Evolutionary conservation across 2,329 filamentous ascomycete species (phyloP).

Genomic region (Trichoderma sp.): DNA sequence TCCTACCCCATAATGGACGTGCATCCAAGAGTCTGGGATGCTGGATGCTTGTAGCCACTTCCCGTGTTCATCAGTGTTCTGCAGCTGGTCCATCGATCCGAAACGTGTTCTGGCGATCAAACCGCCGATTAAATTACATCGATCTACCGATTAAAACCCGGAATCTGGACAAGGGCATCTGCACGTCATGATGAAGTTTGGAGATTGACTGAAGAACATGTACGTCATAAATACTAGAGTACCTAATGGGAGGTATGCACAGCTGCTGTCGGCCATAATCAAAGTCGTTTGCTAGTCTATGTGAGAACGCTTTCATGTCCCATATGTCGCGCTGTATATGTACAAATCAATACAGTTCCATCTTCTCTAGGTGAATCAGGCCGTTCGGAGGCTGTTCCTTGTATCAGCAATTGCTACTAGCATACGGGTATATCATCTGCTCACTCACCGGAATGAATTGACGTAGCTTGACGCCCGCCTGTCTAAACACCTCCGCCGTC

Average conservation of each 20-base stretch:
- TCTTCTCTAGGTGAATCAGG: conserved; percentile 59
- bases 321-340: not conserved
- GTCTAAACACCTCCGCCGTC: conserved; percentile 76
- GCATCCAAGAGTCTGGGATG: not conserved
- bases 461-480: conserved; percentile 79
- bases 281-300: not conserved
- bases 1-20: not conserved
- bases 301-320: not conserved
- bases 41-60: not conserved
- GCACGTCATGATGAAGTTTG: not conserved
- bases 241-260: not conserved
- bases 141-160: not conserved
- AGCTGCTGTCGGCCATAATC: not conserved
- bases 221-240: not conserved
- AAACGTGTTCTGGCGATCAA: not conserved
- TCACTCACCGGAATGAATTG: conserved; percentile 79
- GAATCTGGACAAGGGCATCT: not conserved
- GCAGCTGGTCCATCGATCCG: not conserved
- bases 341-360: conserved; percentile 39
- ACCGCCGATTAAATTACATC: not conserved
- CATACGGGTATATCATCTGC: not conserved
- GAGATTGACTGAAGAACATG: not conserved
- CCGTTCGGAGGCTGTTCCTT: conserved; percentile 58
- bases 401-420: conserved; percentile 23
- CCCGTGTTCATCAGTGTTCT: not conserved